Conservation (phyloP, 2,329 filamentous ascomycete genomes). For the Colletotrichum paranaense region DNA sequence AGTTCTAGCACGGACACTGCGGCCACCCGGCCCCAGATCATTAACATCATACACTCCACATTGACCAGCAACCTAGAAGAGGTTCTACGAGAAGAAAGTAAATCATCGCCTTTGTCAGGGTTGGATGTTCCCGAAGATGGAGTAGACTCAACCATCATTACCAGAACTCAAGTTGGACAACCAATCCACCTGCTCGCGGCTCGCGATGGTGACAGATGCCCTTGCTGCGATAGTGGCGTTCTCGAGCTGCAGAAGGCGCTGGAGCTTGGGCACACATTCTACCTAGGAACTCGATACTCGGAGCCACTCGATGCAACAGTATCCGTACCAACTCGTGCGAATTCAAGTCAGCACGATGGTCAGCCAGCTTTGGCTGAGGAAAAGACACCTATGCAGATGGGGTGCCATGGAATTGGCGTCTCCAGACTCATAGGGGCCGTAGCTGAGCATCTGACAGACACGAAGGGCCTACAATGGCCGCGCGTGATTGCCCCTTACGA, state of each 20-base stretch:
- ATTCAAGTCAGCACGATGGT: slow-evolving; percentile 3
- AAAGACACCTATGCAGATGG: slow-evolving; percentile 81
- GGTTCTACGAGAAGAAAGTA: slow-evolving; percentile 35
- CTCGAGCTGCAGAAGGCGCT: slow-evolving; percentile 79
- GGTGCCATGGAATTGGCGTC: slow-evolving; percentile 94
- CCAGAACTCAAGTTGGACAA: slow-evolving; percentile 44
- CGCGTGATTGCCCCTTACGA: slow-evolving; percentile 87
- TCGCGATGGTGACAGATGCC: slow-evolving; percentile 76
- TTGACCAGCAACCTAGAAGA: slow-evolving; percentile 41
- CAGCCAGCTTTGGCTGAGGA: not conserved
- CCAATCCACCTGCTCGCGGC: slow-evolving; percentile 74
- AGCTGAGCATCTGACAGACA: slow-evolving; percentile 79
- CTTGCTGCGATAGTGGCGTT: slow-evolving; percentile 72
- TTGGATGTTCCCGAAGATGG: not conserved
- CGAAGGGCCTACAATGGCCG: slow-evolving; percentile 87
- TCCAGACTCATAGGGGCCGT: slow-evolving; percentile 90
- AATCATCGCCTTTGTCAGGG: not conserved
- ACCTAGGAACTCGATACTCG: slow-evolving; percentile 90
- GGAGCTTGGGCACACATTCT: slow-evolving; percentile 95
- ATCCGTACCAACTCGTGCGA: slow-evolving; percentile 49
- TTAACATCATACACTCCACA: slow-evolving; percentile 50
- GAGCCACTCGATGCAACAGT: slow-evolving; percentile 76
- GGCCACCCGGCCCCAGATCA: slow-evolving; percentile 33
- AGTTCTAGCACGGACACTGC: slow-evolving; percentile 29
- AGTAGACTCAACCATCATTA: slow-evolving; percentile 39